Percentiles rank a stretch among this genome's conserved stretches.
Evolutionary conservation across 306 rosid species (phyloP).

Genomic region (Vicia sativa): DNA sequence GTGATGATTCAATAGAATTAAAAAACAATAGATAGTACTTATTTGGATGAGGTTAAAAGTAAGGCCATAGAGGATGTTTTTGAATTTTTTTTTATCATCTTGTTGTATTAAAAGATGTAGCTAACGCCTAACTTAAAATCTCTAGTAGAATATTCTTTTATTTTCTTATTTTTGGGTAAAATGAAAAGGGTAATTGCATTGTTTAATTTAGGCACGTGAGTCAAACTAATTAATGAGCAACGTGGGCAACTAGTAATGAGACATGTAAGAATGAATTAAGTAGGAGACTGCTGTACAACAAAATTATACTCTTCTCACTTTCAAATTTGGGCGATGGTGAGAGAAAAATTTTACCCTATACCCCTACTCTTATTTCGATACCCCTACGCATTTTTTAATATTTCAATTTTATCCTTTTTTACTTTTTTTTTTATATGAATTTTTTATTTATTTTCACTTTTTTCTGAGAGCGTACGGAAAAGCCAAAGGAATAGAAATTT

Average conservation of each 20-base stretch:
- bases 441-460: too few relatives aligned
- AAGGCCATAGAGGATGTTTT: conserved; percentile 44
- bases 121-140: background rate
- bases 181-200: background rate
- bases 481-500: too few relatives aligned
- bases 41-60: background rate
- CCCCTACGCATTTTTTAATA: too few relatives aligned
- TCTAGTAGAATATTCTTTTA: background rate
- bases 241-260: conserved; percentile 42
- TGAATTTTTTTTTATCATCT: conserved; percentile 21
- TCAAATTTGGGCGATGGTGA: background rate
- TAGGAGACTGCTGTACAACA: background rate
- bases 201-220: conserved; percentile 36
- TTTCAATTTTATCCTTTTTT: too few relatives aligned
- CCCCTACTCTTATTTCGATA: too few relatives aligned
- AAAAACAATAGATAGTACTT: conserved; percentile 4
- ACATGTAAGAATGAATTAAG: background rate
- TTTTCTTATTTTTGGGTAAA: background rate
- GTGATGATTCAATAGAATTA: background rate
- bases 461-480: too few relatives aligned
- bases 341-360: too few relatives aligned
- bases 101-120: background rate
- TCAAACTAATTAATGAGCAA: conserved; percentile 36
- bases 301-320: background rate
- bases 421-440: too few relatives aligned